phyloP scores from a whole-genome alignment of 2,329 filamentous ascomycete species.

The Pestalotiopsis sp. region DNA sequence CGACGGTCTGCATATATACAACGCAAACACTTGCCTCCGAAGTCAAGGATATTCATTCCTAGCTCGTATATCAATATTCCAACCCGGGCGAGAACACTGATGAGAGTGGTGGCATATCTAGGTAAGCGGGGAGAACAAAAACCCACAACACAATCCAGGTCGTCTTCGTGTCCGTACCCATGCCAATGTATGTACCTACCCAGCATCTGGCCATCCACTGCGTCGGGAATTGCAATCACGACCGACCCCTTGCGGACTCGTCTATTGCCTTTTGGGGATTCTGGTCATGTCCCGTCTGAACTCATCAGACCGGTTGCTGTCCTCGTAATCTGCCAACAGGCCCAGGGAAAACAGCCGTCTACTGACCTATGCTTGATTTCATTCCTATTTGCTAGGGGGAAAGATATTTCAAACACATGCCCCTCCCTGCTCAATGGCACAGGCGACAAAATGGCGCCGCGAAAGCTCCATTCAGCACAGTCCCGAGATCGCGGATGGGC shows the following conservation, averaged over 20 bases:
- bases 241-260: neutral
- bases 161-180: neutral
- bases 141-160: neutral
- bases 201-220: neutral
- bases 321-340: neutral
- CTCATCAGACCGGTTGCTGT: neutral
- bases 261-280: neutral
- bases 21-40: too few species aligned
- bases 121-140: neutral
- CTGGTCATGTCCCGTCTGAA: neutral
- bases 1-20: too few species aligned
- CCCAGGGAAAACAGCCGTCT: neutral
- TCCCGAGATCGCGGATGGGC: constrained; percentile 3
- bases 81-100: neutral
- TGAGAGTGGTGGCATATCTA: neutral
- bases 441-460: neutral
- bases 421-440: neutral
- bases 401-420: neutral
- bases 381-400: neutral
- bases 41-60: too few species aligned
- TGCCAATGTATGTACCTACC: neutral
- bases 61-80: too few species aligned
- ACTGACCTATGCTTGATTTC: neutral
- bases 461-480: neutral
- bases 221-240: neutral